Percentiles rank a stretch among this genome's conserved stretches.
These are phyloP conservation scores for Pichia manshurica DNA, from an alignment of 805 yeast genomes.

Conservation along the genomic window DNA sequence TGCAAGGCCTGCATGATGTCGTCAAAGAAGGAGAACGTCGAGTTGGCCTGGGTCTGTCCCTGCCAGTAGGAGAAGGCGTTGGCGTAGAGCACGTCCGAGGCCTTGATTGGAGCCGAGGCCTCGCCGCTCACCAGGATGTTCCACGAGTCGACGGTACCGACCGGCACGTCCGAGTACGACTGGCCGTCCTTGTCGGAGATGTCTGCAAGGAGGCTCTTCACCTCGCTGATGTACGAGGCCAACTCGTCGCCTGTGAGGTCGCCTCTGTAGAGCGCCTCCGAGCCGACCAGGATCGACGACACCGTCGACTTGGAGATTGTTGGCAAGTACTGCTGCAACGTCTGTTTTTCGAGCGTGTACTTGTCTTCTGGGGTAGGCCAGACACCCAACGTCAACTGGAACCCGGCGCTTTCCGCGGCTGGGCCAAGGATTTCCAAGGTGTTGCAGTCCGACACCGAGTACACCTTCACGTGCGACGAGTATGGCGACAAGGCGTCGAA, in stretches of 20 bases:
- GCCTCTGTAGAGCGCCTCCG: constrained; percentile 90
- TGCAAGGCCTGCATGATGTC: constrained; percentile 98
- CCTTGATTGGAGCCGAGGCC: constrained; percentile 63
- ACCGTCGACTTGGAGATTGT: constrained; percentile 60
- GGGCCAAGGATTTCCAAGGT: constrained; percentile 81
- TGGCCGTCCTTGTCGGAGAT: constrained; percentile 78
- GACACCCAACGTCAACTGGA: constrained; percentile 74
- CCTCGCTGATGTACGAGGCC: constrained; percentile 57
- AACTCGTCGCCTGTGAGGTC: constrained; percentile 74
- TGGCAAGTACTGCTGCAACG: constrained; percentile 69
- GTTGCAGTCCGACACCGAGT: constrained; percentile 92
- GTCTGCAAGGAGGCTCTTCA: constrained; percentile 53
- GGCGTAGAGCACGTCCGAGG: constrained; percentile 82
- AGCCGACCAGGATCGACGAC: constrained; percentile 81
- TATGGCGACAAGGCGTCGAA: constrained; percentile 52
- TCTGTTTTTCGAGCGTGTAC: constrained; percentile 66
- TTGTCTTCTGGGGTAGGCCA: constrained; percentile 92
- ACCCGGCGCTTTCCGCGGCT: constrained; percentile 73
- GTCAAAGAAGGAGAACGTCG: constrained; percentile 89
- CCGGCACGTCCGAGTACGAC: constrained; percentile 63
- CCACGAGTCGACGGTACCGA: constrained; percentile 97
- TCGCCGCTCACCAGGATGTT: constrained; percentile 79
- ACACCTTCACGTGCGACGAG: constrained; percentile 69
- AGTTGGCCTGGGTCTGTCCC: constrained; percentile 79
- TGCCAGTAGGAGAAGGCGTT: constrained; percentile 99